Evolutionary conservation across 2,329 filamentous ascomycete genomes (phyloP).

Genomic region (Pseudogymnoascus pannorum): DNA sequence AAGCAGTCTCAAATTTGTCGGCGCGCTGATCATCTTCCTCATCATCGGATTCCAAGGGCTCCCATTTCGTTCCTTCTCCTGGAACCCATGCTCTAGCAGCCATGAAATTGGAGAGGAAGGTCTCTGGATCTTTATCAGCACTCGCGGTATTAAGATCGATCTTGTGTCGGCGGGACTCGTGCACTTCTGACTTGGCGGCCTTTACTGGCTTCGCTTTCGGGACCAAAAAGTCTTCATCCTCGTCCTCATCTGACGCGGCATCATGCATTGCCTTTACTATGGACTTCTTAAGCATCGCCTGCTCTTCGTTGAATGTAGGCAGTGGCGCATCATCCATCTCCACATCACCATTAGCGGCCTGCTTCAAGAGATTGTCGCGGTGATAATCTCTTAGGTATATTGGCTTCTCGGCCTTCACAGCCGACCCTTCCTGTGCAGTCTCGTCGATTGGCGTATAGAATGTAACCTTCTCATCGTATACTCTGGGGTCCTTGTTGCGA

Average conservation of each 20-base stretch:
- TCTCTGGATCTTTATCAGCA: conserved; percentile 84
- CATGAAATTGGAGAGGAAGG: conserved; percentile 92
- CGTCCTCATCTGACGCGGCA: conserved; percentile 40
- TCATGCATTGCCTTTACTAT: conserved; percentile 77
- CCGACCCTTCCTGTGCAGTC: conserved; percentile 31
- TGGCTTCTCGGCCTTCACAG: conserved; percentile 67
- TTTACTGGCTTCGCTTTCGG: conserved; percentile 49
- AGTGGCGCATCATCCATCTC: conserved; percentile 44
- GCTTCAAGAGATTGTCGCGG: conserved; percentile 71
- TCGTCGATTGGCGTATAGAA: conserved; percentile 68
- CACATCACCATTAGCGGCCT: conserved; percentile 50
- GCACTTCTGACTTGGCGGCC: conserved; percentile 37
- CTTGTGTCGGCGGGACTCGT: conserved; percentile 47
- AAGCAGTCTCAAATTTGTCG: conserved; percentile 84
- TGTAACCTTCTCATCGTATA: conserved; percentile 72
- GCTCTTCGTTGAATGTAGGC: conserved; percentile 79
- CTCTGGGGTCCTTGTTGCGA: conserved; percentile 78
- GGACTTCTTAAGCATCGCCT: conserved; percentile 70
- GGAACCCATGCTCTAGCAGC: conserved; percentile 84
- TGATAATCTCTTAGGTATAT: conserved; percentile 88
- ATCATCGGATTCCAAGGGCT: conserved; percentile 89
- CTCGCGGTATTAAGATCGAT: conserved; percentile 59
- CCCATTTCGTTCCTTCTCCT: conserved; percentile 55
- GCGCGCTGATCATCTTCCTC: conserved; percentile 62
- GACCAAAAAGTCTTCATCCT: conserved; percentile 60